Conservation (phyloP, 768 basidiomycete genomes). For the Strobilomyces echinocephalus region DNA sequence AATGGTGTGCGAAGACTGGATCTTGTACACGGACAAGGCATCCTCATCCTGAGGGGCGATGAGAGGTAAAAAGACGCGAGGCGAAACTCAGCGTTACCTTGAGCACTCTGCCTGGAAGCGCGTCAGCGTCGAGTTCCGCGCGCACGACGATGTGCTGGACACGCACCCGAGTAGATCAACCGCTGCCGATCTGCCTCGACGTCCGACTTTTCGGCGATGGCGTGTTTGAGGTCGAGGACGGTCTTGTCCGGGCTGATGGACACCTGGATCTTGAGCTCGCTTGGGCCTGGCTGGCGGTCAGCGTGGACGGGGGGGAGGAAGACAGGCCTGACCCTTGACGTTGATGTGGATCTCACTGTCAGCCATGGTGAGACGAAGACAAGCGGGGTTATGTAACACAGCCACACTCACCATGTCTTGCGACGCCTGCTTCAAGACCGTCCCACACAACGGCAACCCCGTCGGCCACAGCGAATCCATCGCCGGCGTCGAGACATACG, state of each 20-base stretch:
- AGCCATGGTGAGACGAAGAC: constrained; percentile 41
- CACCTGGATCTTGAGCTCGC: constrained; percentile 89
- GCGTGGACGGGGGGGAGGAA: neutral
- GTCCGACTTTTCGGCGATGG: constrained; percentile 80
- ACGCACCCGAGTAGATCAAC: constrained; percentile 84
- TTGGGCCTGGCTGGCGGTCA: constrained; percentile 53
- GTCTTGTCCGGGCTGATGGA: constrained; percentile 77
- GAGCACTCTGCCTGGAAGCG: constrained; percentile 56
- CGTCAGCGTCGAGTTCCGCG: neutral
- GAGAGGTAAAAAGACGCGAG: neutral
- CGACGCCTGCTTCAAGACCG: constrained; percentile 49
- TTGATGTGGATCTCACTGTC: constrained; percentile 61
- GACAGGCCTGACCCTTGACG: constrained; percentile 51
- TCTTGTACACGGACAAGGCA: constrained; percentile 78
- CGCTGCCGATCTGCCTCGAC: constrained; percentile 85
- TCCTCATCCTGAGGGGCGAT: constrained; percentile 69
- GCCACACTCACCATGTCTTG: constrained; percentile 32
- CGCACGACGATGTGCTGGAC: constrained; percentile 4
- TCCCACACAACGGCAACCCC: constrained; percentile 49
- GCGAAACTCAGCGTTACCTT: constrained; percentile 42
- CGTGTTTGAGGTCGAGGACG: constrained; percentile 85
- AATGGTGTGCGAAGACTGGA: constrained; percentile 81
- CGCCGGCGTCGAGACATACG: constrained; percentile 46
- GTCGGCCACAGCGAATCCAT: constrained; percentile 33
- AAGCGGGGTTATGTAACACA: constrained; percentile 11